These are phyloP conservation scores for Helicostylum pulchrum DNA, from an alignment of 192 early-diverging fungal species.

Conservation along the genomic window DNA sequence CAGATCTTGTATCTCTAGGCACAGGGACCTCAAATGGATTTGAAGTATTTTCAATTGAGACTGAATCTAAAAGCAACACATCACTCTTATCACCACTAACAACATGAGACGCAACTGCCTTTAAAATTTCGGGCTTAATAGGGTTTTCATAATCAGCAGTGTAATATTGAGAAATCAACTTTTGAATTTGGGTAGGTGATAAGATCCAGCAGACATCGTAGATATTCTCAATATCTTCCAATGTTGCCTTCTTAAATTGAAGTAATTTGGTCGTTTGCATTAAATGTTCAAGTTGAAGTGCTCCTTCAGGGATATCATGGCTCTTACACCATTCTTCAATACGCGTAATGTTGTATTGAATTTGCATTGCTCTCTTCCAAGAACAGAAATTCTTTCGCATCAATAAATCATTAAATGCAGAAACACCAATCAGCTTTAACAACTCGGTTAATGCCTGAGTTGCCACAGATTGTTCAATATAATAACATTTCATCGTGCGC, in stretches of 20 bases:
- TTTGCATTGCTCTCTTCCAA: slow-evolving; percentile 98
- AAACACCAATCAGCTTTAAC: slow-evolving; percentile 91
- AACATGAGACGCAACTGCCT: slow-evolving; percentile 83
- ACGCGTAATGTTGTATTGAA: slow-evolving; percentile 97
- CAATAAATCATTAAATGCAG: slow-evolving; percentile 95
- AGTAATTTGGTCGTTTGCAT: slow-evolving; percentile 96
- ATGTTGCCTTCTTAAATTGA: slow-evolving; percentile 80
- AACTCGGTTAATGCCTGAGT: slow-evolving; percentile 94
- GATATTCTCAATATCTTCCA: slow-evolving; percentile 93
- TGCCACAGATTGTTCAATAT: slow-evolving; percentile 88
- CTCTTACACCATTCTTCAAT: slow-evolving; percentile 99
- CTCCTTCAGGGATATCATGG: slow-evolving; percentile 87
- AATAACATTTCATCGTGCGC: slow-evolving; percentile 97
- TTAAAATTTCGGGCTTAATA: slow-evolving; percentile 84
- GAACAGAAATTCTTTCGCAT: slow-evolving; percentile 99
- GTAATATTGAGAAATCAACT: slow-evolving; percentile 91
- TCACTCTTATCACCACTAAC: slow-evolving; percentile 87
- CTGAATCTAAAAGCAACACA: slow-evolving; percentile 83
- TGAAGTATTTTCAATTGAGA: slow-evolving; percentile 53
- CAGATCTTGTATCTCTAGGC: slow-evolving; percentile 8
- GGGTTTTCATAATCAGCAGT: slow-evolving; percentile 94
- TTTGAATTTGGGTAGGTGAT: slow-evolving; percentile 96
- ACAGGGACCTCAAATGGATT: slow-evolving; percentile 56
- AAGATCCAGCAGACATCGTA: slow-evolving; percentile 98
- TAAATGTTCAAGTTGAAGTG: slow-evolving; percentile 88